Evolutionary conservation across 257 asterid species (phyloP).

Genomic region (Solanum chmielewskii): DNA sequence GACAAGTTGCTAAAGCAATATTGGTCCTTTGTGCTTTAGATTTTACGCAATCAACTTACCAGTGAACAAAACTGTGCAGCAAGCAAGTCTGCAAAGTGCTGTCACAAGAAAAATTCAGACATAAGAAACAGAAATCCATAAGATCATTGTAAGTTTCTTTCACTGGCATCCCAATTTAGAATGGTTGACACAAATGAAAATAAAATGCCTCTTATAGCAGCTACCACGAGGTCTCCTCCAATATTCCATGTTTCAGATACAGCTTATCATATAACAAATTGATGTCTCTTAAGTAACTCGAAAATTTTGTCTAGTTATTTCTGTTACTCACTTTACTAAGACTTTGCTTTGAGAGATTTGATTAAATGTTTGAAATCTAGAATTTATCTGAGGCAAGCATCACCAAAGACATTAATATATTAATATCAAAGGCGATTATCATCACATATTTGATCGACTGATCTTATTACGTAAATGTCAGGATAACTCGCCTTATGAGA

Average conservation of each 20-base stretch:
- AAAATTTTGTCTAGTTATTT: neutral
- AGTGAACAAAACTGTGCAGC: slow-evolving; percentile 70
- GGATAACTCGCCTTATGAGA: neutral
- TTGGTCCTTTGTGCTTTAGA: neutral
- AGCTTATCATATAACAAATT: neutral
- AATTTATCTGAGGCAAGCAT: neutral
- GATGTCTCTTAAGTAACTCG: neutral
- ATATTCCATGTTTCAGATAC: neutral
- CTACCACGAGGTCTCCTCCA: neutral
- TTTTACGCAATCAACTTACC: slow-evolving; percentile 28
- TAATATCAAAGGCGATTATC: neutral
- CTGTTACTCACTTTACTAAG: neutral
- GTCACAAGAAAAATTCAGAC: slow-evolving; percentile 20
- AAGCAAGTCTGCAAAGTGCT: slow-evolving; percentile 90
- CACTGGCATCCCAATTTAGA: neutral
- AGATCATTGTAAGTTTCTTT: neutral
- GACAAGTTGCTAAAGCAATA: neutral
- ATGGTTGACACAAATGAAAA: neutral
- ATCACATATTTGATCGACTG: neutral
- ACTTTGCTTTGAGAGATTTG: neutral
- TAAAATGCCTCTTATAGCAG: neutral
- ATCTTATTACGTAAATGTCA: neutral
- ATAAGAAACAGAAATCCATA: slow-evolving; percentile 13
- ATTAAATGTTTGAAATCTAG: neutral
- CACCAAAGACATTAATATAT: neutral